Evolutionary conservation across 1,284 basidiomycete species (phyloP).

Genomic region (Pisolithus thermaeus): DNA sequence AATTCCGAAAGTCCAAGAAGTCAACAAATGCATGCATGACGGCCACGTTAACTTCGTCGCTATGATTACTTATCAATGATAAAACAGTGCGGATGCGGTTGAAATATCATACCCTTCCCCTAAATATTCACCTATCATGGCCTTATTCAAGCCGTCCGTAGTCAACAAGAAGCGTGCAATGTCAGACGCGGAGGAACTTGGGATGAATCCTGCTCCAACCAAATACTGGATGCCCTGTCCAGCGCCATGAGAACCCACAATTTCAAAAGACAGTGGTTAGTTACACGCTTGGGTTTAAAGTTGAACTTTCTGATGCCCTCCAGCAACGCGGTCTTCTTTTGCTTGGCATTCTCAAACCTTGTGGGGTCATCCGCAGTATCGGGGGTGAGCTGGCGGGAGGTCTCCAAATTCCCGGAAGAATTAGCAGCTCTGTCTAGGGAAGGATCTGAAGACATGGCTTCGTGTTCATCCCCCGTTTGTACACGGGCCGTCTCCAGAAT

Average conservation of each 20-base stretch:
- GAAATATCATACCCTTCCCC: conserved; percentile 72
- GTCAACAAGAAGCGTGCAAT: conserved; percentile 85
- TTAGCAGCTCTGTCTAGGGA: conserved; percentile 46
- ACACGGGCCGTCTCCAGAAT: conserved; percentile 37
- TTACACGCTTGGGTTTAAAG: conserved; percentile 90
- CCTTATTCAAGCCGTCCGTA: conserved; percentile 91
- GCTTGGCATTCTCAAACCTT: conserved; percentile 93
- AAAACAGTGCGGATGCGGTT: conserved; percentile 23
- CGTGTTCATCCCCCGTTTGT: conserved; percentile 48
- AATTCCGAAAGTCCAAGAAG: conserved; percentile 76
- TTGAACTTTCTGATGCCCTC: conserved; percentile 99
- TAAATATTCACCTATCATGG: conserved; percentile 96
- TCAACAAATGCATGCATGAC: conserved; percentile 98
- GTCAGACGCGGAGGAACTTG: conserved; percentile 62
- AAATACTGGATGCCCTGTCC: conserved; percentile 86
- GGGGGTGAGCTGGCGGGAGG: conserved; percentile 62
- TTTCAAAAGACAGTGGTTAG: conserved; percentile 13
- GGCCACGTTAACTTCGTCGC: conserved; percentile 81
- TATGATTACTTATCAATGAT: conserved; percentile 28
- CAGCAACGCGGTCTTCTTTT: conserved; percentile 91
- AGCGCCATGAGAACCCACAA: conserved; percentile 2
- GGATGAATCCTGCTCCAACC: conserved; percentile 86
- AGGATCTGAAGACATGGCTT: conserved; percentile 48
- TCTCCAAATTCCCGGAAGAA: conserved; percentile 42
- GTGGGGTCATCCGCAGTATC: conserved; percentile 84